Evolutionary conservation across 805 yeast species (phyloP).

Genomic region (Wickerhamiella dianesei): DNA sequence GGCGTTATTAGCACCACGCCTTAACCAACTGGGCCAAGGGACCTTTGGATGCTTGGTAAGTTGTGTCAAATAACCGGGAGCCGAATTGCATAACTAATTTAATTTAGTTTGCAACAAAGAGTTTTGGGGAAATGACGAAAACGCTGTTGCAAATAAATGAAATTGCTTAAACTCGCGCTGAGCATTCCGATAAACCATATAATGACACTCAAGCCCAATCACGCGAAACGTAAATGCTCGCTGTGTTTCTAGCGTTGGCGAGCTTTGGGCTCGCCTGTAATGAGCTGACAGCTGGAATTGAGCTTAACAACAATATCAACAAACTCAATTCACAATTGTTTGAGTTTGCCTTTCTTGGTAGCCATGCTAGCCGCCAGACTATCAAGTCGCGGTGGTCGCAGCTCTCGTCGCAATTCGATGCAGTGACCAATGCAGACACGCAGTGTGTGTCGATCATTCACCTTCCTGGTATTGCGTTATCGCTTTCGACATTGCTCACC

Average conservation of each 20-base stretch:
- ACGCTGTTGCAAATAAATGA: neutral
- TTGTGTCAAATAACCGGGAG: no score
- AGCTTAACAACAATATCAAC: neutral
- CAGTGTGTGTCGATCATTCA: neutral
- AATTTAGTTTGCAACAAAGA: neutral
- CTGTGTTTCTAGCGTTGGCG: neutral
- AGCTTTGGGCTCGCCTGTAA: neutral
- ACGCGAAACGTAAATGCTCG: no score
- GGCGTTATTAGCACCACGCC: slow-evolving; percentile 48
- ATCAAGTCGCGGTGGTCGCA: neutral
- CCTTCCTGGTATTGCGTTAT: neutral
- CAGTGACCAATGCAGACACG: neutral
- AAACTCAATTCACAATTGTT: neutral
- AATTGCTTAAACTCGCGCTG: neutral
- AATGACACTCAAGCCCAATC: no score
- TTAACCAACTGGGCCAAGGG: slow-evolving; percentile 51
- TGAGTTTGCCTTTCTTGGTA: neutral
- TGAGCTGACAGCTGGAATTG: neutral
- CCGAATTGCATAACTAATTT: neutral
- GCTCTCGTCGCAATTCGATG: neutral
- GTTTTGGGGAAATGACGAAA: neutral
- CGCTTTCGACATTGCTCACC: neutral
- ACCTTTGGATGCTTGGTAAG: no score
- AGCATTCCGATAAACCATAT: neutral
- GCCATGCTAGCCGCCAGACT: neutral